Base-by-base conservation (phyloP, 768 basidiomycete species). In the Boletus edulis region DNA sequence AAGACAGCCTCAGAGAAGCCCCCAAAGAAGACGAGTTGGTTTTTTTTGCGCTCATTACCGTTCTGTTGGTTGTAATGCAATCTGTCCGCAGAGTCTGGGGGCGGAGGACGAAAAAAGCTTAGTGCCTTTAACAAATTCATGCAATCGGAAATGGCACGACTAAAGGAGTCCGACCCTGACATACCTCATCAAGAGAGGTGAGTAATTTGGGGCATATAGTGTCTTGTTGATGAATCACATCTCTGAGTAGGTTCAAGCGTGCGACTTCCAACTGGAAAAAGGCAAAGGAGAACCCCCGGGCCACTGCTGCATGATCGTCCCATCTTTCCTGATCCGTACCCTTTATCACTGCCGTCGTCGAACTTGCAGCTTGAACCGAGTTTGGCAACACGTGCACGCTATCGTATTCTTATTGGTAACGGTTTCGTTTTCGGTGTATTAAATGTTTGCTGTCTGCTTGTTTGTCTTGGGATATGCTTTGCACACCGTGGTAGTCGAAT, bases 231-330 rank as follows among this genome's bases (percentile, higher is more conserved):
- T 31, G 46, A 34, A 61, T 44, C 13, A 42, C 57, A 31, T 58
- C 43, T 46, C 52, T 55, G 32, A 3, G 31, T 55, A 86, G 87
- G 64, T 87, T 91, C 75, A 90, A 87, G 71, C 61, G 78, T 49
- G 89, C 89, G 17, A 86, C 89, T 1, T 59, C 81, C 44, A 90
- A 90, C 74, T 91, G 89, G 89, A 89, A 87, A 72, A 81, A 76
- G 60, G 78, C 86, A 47, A 84, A 83, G 64, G 85, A 87, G 68
- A 87, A 87, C 63, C 81, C 82, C 1, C 81, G 79, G 68, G 65
- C 67, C 34, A 24, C 54, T 41, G 62, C 62, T 35, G 37, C 65
- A 10, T 71, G 60, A 72, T 59, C 51, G 42, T 3, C 52, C 15
- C 46, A 24, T 41, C 51, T 20, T 43, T 24, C 49, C 32, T 51